phyloP scores from a whole-genome alignment of 2,329 filamentous ascomycete genomes.

The Penicillium sp. region DNA sequence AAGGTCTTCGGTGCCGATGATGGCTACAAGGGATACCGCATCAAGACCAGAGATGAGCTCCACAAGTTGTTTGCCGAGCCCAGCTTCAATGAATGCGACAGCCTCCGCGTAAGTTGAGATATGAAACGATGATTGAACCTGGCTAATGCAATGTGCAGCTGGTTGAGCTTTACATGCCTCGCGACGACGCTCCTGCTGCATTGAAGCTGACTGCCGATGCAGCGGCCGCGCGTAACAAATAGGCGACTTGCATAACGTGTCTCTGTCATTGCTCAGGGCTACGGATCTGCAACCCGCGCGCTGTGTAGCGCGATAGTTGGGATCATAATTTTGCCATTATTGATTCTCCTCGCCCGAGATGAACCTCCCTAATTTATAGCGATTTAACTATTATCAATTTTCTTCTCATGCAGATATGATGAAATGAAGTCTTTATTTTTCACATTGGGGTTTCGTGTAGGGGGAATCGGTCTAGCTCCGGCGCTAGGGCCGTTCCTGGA shows the following conservation, averaged over 20 bases:
- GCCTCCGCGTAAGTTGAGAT: constrained; percentile 42
- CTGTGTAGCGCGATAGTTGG: neutral
- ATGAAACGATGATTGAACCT: neutral
- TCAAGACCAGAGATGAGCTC: constrained; percentile 70
- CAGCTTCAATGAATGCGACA: constrained; percentile 59
- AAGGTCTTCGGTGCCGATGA: constrained; percentile 66
- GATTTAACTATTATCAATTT: neutral
- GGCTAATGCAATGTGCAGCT: constrained; percentile 57
- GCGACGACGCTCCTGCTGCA: constrained; percentile 72
- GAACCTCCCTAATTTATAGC: neutral
- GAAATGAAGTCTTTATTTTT: neutral
- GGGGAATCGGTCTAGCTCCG: neutral
- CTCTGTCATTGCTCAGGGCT: neutral
- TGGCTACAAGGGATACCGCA: constrained; percentile 62
- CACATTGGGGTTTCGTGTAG: neutral
- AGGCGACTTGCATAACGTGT: constrained; percentile 3
- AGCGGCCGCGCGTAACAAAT: constrained; percentile 65
- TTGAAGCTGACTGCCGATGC: constrained; percentile 71
- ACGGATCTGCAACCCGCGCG: neutral
- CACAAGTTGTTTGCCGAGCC: constrained; percentile 64
- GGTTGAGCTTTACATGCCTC: constrained; percentile 80
- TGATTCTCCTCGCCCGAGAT: neutral
- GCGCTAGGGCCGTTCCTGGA: neutral
- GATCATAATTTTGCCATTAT: neutral
- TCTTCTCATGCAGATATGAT: neutral